Percentiles rank a stretch among this genome's conserved stretches.
These are phyloP conservation scores for Rhodocollybia butyracea DNA, from an alignment of 768 basidiomycete species.

Conservation along the genomic window DNA sequence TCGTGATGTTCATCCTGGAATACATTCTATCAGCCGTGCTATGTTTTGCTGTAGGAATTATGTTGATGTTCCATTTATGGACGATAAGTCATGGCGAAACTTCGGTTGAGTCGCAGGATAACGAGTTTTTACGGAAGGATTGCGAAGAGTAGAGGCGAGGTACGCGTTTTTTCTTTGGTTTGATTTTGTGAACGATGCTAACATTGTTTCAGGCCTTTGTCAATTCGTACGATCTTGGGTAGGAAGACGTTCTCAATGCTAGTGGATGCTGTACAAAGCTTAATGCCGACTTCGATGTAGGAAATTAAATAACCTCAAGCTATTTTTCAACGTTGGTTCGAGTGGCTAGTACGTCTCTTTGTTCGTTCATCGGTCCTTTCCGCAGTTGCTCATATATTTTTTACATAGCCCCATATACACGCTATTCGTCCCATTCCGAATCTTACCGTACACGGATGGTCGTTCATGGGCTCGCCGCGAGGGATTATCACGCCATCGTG, in stretches of 20 bases:
- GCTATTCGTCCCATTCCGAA: constrained; percentile 77
- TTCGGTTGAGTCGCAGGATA: constrained; percentile 86
- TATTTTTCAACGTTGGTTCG: constrained; percentile 86
- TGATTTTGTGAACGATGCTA: not conserved
- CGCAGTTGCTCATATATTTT: not conserved
- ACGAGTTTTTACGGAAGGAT: constrained; percentile 70
- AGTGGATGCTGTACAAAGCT: not conserved
- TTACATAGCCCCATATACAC: constrained; percentile 71
- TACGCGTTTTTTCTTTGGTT: constrained; percentile 25
- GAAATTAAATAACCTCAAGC: constrained; percentile 61
- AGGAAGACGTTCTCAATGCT: constrained; percentile 14
- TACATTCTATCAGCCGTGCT: constrained; percentile 79
- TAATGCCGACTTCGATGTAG: constrained; percentile 30
- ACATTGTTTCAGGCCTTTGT: constrained; percentile 57
- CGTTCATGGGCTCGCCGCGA: constrained; percentile 69
- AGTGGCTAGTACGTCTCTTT: constrained; percentile 70
- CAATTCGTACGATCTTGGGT: constrained; percentile 92
- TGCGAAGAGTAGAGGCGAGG: constrained; percentile 69
- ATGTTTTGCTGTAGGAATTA: constrained; percentile 67
- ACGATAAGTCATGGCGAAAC: constrained; percentile 77
- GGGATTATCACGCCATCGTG: constrained; percentile 60
- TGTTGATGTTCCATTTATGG: constrained; percentile 73
- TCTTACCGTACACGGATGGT: constrained; percentile 84
- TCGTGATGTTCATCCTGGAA: constrained; percentile 63
- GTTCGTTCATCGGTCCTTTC: not conserved